Evolutionary conservation across 2,329 filamentous ascomycete genomes (phyloP).

Genomic region (Penicillium sp.): DNA sequence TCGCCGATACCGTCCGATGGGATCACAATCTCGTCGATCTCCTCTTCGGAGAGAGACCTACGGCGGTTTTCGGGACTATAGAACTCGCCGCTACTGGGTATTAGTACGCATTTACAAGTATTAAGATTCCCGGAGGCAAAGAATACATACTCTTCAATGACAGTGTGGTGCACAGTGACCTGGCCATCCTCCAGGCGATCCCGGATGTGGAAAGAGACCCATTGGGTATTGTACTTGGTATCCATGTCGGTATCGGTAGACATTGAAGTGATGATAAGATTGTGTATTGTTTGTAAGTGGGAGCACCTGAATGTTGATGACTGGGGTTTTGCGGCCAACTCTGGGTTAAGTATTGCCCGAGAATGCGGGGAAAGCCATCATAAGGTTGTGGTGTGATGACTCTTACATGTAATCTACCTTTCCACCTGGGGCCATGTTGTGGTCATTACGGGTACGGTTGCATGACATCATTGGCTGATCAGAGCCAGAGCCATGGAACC

Average conservation of each 20-base stretch:
- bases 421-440: slow-evolving; percentile 6
- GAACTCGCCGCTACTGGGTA: slow-evolving; percentile 26
- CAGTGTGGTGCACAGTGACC: slow-evolving; percentile 27
- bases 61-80: slow-evolving; percentile 23
- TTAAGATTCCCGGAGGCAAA: neutral
- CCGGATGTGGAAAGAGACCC: slow-evolving; percentile 32
- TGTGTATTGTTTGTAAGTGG: neutral
- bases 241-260: slow-evolving; percentile 8
- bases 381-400: slow-evolving; percentile 12
- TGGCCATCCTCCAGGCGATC: slow-evolving; percentile 28
- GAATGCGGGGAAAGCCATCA: slow-evolving; percentile 10
- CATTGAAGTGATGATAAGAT: neutral
- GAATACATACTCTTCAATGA: slow-evolving; percentile 29
- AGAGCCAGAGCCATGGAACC: slow-evolving; percentile 6
- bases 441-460: slow-evolving; percentile 11
- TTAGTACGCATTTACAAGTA: slow-evolving; percentile 4
- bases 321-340: too few relatives aligned
- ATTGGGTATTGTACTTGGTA: slow-evolving; percentile 27
- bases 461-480: slow-evolving; percentile 9
- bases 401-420: slow-evolving; percentile 13
- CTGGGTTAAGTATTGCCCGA: slow-evolving; percentile 7
- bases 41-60: slow-evolving; percentile 29
- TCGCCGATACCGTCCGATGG: slow-evolving; percentile 30
- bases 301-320: neutral
- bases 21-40: slow-evolving; percentile 32